These are phyloP conservation scores for Colletotrichum scovillei DNA, from an alignment of 2,329 filamentous ascomycete genomes.

Conservation along the genomic window DNA sequence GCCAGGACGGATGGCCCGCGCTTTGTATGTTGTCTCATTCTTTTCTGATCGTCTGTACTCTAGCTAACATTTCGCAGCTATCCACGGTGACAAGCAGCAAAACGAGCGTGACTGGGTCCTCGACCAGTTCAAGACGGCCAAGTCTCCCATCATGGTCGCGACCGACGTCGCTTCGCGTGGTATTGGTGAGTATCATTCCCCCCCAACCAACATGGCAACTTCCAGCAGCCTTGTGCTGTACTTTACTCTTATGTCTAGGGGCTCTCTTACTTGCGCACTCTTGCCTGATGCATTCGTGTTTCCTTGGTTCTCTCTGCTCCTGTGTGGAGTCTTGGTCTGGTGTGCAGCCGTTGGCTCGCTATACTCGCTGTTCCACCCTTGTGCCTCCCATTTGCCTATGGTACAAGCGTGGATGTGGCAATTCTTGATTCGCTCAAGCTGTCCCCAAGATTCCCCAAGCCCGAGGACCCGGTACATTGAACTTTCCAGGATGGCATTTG, in stretches of 20 bases:
- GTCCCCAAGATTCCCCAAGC: conserved; percentile 68
- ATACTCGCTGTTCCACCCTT: conserved; percentile 82
- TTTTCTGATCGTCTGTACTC: background rate
- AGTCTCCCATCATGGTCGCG: conserved; percentile 99
- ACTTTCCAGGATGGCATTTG: conserved; percentile 65
- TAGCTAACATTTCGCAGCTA: conserved; percentile 70
- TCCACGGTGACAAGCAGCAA: conserved; percentile 99
- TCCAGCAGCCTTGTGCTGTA: conserved; percentile 74
- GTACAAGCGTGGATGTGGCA: conserved; percentile 84
- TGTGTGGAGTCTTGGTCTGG: conserved; percentile 89
- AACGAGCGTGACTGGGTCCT: conserved; percentile 99
- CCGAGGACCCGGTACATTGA: conserved; percentile 67
- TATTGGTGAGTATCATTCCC: conserved; percentile 92
- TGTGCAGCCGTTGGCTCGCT: conserved; percentile 74
- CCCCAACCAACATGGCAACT: conserved; percentile 60
- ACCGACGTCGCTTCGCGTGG: conserved; percentile 99
- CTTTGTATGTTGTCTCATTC: conserved; percentile 74
- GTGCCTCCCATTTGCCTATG: conserved; percentile 68
- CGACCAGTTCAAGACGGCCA: conserved; percentile 99
- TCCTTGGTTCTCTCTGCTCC: conserved; percentile 77
- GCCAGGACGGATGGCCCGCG: conserved; percentile 97
- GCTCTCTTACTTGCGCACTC: conserved; percentile 89
- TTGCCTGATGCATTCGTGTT: conserved; percentile 90
- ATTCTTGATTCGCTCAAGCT: conserved; percentile 83
- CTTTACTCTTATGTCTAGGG: conserved; percentile 94